Base-by-base conservation (phyloP, 2,329 filamentous ascomycete species). In the Diaporthe sp. region DNA sequence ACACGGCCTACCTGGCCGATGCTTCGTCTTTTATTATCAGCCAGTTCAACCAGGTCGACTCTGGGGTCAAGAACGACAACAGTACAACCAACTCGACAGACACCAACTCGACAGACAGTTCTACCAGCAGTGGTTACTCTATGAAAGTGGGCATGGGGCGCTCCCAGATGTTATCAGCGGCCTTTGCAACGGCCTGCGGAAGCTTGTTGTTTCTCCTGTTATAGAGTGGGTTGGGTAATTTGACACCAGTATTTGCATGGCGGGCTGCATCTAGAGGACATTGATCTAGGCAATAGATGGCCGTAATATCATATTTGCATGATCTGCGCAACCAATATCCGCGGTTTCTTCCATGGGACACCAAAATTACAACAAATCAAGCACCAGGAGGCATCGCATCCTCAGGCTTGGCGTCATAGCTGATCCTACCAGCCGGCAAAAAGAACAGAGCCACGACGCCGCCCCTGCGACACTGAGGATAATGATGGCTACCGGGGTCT, bases 401-500 rank as follows among this genome's bases (percentile, higher is more conserved):
- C 22, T 81, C 85, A 2, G 87, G 87, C 73, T 83, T 84, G 9
- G 84, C 86, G 74, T 85, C 82, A 78, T 89, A 89, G 39, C 85
- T 85, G 72, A 91, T 90, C 49, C 89, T 83, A 1, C 89, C 89
- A 0, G 88, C 88, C 0, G 89, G 89, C 74, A 91, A 78, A 74
- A 91, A 91, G 80, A 90, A 90, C 58, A 91, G 80, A 8, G 88
- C 87, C 22, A 90, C 85, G 13, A 90, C 78, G 1, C 85, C 85
- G 1, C 88, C 89, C 5, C 85, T 85, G 17, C 88, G 82, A 19
- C 88, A 88, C 69, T 89, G 82, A 3, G 89, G 89, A 79, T 89
- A 90, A 80, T 91, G 89, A 81, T 91, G 89, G 39, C 89, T 90
- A 0, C 89, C 89, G 0, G 89, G 85, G 15, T 69, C 65, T 69